These are phyloP conservation scores for Aspergillus baeticus DNA, from an alignment of 495 filamentous ascomycete species.

Conservation along the genomic window DNA sequence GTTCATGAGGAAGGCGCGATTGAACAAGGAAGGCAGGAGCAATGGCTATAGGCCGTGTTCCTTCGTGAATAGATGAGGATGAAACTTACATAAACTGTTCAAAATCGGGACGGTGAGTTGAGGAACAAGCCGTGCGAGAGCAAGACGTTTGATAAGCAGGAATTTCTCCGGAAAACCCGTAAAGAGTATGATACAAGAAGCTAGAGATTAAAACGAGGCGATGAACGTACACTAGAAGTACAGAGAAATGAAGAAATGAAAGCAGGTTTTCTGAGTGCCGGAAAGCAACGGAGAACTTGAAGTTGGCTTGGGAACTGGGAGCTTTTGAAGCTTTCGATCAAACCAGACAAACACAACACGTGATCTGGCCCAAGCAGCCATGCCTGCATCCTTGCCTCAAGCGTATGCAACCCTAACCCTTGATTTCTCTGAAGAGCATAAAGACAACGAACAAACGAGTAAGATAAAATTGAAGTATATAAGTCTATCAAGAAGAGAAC, in stretches of 20 bases:
- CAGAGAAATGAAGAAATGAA: not conserved
- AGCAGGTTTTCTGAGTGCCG: not conserved
- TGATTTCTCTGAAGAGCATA: not conserved
- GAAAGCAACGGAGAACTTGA: not conserved
- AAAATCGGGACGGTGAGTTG: not conserved
- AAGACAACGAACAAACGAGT: not conserved
- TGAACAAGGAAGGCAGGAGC: not conserved
- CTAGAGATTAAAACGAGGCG: slow-evolving; percentile 16
- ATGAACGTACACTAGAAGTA: slow-evolving; percentile 12
- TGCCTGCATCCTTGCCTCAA: no score
- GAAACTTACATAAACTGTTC: slow-evolving; percentile 9
- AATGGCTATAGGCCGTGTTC: no score
- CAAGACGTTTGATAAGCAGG: not conserved
- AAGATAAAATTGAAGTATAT: not conserved
- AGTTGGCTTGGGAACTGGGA: not conserved
- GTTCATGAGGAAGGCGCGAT: no score
- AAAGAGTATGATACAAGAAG: slow-evolving; percentile 12
- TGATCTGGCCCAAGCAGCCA: slow-evolving; percentile 5
- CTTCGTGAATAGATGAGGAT: not conserved
- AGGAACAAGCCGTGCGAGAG: not conserved
- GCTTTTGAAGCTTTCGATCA: slow-evolving; percentile 11
- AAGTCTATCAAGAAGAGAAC: slow-evolving; percentile 12
- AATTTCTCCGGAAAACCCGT: slow-evolving; percentile 11
- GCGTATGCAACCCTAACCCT: not conserved
- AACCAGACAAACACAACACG: not conserved